Percentiles rank a stretch among this genome's conserved stretches.
These are phyloP conservation scores for Fusarium pseudograminearum DNA, from an alignment of 2,329 filamentous ascomycete genomes.

Conservation along the genomic window DNA sequence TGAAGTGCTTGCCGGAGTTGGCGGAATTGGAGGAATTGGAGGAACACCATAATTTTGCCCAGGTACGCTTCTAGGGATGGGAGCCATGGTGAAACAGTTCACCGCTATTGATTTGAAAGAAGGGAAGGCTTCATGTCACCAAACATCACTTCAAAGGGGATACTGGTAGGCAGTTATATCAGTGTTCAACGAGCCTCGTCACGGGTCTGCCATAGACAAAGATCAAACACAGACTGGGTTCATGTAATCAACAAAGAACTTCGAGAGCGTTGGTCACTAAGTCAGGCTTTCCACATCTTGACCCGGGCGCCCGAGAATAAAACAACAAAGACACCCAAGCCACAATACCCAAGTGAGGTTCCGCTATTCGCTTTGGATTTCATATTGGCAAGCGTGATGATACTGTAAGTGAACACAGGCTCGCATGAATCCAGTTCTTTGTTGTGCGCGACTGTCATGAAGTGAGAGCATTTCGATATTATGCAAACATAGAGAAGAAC, in stretches of 20 bases:
- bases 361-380: background rate
- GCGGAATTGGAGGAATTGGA: background rate
- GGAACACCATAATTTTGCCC: background rate
- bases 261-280: background rate
- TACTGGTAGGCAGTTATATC: background rate
- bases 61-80: background rate
- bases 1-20: background rate
- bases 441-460: background rate
- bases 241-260: background rate
- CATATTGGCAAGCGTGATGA: background rate
- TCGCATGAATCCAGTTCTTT: background rate
- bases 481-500: background rate
- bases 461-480: background rate
- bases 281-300: background rate
- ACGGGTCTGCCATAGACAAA: background rate
- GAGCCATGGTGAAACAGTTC: slow-evolving; percentile 9
- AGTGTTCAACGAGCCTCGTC: background rate
- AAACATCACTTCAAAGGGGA: background rate
- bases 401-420: slow-evolving; percentile 19
- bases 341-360: background rate
- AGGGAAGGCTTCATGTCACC: background rate
- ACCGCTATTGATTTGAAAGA: background rate
- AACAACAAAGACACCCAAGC: slow-evolving; percentile 20
- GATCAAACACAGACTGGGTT: background rate
- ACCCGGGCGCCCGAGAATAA: background rate